Conservation (phyloP, 1,139 yeast genomes). For the Geotrichum restrictum region DNA sequence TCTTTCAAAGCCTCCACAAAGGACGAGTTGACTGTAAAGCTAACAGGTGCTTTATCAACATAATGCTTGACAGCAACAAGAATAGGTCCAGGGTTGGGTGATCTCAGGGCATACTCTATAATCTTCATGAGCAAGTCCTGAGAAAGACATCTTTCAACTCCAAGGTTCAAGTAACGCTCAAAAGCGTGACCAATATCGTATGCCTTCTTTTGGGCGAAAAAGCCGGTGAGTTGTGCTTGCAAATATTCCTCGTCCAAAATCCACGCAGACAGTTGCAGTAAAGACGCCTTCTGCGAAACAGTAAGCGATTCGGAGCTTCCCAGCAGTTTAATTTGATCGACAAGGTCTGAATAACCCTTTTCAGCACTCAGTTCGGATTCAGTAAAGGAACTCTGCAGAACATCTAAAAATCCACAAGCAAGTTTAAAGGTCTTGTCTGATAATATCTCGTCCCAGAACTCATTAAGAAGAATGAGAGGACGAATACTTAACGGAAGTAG, state of each 20-base stretch:
- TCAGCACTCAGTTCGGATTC: background rate
- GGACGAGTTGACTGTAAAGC: slow-evolving; percentile 5
- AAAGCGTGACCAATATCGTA: slow-evolving; percentile 11
- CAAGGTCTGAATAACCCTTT: background rate
- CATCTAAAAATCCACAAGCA: slow-evolving; percentile 1
- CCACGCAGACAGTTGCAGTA: slow-evolving; percentile 15
- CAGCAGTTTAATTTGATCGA: background rate
- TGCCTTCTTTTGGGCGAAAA: background rate
- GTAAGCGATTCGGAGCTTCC: background rate
- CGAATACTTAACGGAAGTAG: background rate
- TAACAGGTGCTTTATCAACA: slow-evolving; percentile 14
- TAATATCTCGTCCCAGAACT: slow-evolving; percentile 10
- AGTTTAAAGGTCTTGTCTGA: background rate
- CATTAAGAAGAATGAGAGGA: slow-evolving; percentile 5
- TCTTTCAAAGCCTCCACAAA: slow-evolving; percentile 18
- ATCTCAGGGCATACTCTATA: slow-evolving; percentile 16
- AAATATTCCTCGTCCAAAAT: slow-evolving; percentile 11
- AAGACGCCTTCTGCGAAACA: background rate
- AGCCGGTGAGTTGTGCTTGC: slow-evolving; percentile 1
- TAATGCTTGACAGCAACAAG: slow-evolving; percentile 13
- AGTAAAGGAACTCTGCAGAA: slow-evolving; percentile 1
- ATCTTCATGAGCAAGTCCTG: slow-evolving; percentile 5
- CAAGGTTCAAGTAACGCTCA: slow-evolving; percentile 5
- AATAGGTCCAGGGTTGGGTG: background rate
- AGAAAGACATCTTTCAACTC: background rate